Evolutionary conservation across 768 basidiomycete species (phyloP).

Genomic region (Lactifluus rugatus): DNA sequence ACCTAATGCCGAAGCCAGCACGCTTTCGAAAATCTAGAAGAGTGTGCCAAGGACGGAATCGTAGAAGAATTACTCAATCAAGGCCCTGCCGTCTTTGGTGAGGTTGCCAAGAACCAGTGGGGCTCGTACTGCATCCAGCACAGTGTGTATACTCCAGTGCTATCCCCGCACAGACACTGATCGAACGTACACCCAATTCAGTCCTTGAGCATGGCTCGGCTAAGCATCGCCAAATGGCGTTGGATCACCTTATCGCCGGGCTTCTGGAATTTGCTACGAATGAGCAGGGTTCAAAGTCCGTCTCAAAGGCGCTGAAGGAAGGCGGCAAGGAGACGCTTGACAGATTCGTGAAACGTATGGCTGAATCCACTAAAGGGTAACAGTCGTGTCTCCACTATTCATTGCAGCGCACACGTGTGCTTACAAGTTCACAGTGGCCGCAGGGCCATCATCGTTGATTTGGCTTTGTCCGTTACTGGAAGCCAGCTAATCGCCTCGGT

Average conservation of each 20-base stretch:
- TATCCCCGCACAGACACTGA: background rate
- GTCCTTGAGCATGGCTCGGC: constrained; percentile 80
- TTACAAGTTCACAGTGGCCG: constrained; percentile 38
- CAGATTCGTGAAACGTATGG: constrained; percentile 70
- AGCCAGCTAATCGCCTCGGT: constrained; percentile 81
- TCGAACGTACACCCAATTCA: constrained; percentile 24
- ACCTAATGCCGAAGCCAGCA: constrained; percentile 38
- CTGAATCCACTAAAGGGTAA: constrained; percentile 79
- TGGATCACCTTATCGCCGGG: constrained; percentile 70
- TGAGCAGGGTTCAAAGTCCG: constrained; percentile 81
- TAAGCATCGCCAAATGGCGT: constrained; percentile 61
- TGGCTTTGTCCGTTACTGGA: constrained; percentile 74
- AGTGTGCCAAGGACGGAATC: constrained; percentile 75
- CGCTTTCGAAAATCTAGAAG: constrained; percentile 79
- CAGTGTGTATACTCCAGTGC: constrained; percentile 38
- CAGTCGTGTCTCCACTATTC: background rate
- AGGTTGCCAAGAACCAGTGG: constrained; percentile 83
- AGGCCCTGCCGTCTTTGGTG: constrained; percentile 54
- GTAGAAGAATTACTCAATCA: constrained; percentile 76
- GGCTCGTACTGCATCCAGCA: constrained; percentile 83
- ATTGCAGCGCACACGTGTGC: background rate
- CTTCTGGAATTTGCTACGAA: constrained; percentile 71
- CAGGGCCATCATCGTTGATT: constrained; percentile 77
- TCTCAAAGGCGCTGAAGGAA: constrained; percentile 81
- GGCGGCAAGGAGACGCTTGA: constrained; percentile 69